Base-by-base conservation (phyloP, 2,329 filamentous ascomycete species). In the Macrophomina tecta region DNA sequence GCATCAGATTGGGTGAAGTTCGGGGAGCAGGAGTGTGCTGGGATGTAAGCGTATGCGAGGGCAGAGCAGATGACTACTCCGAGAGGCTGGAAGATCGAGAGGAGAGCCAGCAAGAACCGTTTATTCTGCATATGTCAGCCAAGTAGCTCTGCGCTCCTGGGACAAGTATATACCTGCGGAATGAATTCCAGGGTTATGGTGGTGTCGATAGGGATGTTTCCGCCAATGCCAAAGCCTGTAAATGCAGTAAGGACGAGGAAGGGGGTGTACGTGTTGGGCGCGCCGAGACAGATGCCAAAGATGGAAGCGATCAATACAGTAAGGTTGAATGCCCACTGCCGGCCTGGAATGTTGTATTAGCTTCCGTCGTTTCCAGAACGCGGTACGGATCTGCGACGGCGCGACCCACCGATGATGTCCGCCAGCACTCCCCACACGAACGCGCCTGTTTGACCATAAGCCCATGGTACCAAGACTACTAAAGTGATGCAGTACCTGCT, bases 161-260 rank as follows among this genome's bases (percentile, higher is more conserved):
- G n/a, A 4, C 12, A 23, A 5, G 1, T 18, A 62, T 23, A 11
- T 49, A 62, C 58, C 30, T 62, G 58, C 6, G 85, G 85, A 16
- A 86, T 82, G 67, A 86, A 87, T 65, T 87, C 85, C 4, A 87
- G 80, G 6, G 83, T 83, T 46, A 87, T 86, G 0, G 84, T 86
- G 0, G 83, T 84, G 66, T 86, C 84, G 48, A 86, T 85, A 2
- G 84, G 85, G 11, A 86, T 85, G 51, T 86, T 86, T 6, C 84
- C 84, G 1, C 83, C 82, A 0, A 84, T 78, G 4, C 83, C 84
- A 65, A 86, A 84, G 2, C 85, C 85, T 11, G 84, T 80, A 68
- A 87, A 84, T 0, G 85, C 84, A 1, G 84, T 86, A 8, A 87
- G 73, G 14, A 84, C 80, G 23, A 87, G 78, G 56, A 87, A 84